A percentile compares a stretch with the other conserved stretches of the same genome.
These are phyloP conservation scores for Mychonastes homosphaera DNA, from an alignment of 139 green algal species.

Conservation along the genomic window DNA sequence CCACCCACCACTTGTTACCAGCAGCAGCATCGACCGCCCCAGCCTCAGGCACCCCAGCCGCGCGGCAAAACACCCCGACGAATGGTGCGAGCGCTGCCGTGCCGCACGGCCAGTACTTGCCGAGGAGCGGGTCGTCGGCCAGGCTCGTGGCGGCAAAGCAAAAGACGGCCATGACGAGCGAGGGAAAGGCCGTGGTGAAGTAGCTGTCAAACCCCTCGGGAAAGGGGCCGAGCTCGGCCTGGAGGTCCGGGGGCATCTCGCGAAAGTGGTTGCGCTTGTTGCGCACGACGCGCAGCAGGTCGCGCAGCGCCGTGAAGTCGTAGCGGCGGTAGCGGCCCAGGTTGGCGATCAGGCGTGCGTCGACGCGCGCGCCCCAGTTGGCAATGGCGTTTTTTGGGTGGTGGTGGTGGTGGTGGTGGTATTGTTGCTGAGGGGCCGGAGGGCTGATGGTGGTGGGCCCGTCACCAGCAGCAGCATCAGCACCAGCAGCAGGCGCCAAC, in stretches of 20 bases:
- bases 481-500: too few relatives aligned
- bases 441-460: neutral
- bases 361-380: conserved; percentile 64
- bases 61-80: neutral
- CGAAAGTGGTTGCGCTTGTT: conserved; percentile 97
- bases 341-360: conserved; percentile 72
- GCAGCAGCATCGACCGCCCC: too few relatives aligned
- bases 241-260: conserved; percentile 73
- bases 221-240: conserved; percentile 52
- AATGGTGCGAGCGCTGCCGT: conserved; percentile 12
- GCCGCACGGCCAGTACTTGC: conserved; percentile 43
- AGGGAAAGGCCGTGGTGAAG: conserved; percentile 73
- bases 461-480: too few relatives aligned
- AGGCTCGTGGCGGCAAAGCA: conserved; percentile 57
- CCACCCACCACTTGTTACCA: too few relatives aligned
- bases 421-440: conserved; percentile 22
- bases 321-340: conserved; percentile 69
- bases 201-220: conserved; percentile 66
- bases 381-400: too few relatives aligned
- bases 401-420: too few relatives aligned
- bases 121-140: conserved; percentile 35
- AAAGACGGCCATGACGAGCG: conserved; percentile 72
- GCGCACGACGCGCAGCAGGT: conserved; percentile 94
- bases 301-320: conserved; percentile 63
- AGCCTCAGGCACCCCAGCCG: too few relatives aligned